Percentiles rank a stretch among this genome's conserved stretches.
Conservation (phyloP, 306 rosid species). For the Gynostemma pentaphyllum region DNA sequence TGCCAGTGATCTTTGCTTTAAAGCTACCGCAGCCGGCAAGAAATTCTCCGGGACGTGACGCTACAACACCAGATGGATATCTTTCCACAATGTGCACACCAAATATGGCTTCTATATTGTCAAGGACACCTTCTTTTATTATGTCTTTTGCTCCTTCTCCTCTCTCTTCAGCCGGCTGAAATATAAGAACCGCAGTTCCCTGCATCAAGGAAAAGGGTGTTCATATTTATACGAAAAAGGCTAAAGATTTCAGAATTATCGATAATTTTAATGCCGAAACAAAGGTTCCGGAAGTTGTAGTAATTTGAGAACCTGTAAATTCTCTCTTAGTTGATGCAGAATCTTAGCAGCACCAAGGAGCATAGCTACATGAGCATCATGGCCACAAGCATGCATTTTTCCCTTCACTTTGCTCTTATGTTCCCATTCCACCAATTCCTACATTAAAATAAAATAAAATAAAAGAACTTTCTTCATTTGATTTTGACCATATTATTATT, state of each 20-base stretch:
- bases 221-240: background rate
- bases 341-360: slow-evolving; percentile 89
- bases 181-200: slow-evolving; percentile 68
- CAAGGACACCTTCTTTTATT: slow-evolving; percentile 59
- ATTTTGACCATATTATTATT: background rate
- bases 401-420: slow-evolving; percentile 79
- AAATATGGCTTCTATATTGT: slow-evolving; percentile 66
- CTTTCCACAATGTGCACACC: slow-evolving; percentile 39
- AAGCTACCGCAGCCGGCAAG: slow-evolving; percentile 97
- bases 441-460: background rate
- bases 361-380: slow-evolving; percentile 80
- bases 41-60: slow-evolving; percentile 66
- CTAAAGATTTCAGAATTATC: background rate
- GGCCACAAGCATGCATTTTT: slow-evolving; percentile 92
- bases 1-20: slow-evolving; percentile 69
- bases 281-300: background rate
- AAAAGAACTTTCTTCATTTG: background rate
- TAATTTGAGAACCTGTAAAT: slow-evolving; percentile 36
- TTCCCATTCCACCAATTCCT: slow-evolving; percentile 85
- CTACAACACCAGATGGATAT: slow-evolving; percentile 51
- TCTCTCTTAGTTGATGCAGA: slow-evolving; percentile 41
- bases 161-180: slow-evolving; percentile 86
- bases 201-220: slow-evolving; percentile 21
- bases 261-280: background rate
- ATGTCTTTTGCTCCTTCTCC: slow-evolving; percentile 75